Conservation (phyloP, 129 eudicot species). For the Flaveria trinervia region DNA sequence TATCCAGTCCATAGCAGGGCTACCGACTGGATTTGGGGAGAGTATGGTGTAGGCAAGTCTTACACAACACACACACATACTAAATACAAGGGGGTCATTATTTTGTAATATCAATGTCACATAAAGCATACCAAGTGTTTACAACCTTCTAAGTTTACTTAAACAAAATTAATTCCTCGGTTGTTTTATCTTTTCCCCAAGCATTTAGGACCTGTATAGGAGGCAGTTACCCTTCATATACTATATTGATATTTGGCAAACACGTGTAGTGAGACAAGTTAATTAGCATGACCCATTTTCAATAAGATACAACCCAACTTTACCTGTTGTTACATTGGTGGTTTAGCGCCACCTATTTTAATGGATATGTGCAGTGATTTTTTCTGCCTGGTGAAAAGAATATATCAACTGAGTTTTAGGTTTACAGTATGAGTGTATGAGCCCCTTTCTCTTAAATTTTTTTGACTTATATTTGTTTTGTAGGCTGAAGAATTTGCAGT, state of each 20-base stretch:
- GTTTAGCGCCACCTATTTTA: background rate
- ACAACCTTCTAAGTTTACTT: background rate
- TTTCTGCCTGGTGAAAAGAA: too few relatives aligned
- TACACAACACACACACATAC: background rate
- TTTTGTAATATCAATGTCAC: too few relatives aligned
- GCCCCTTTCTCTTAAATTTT: background rate
- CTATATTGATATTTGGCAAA: too few relatives aligned
- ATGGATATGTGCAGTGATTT: too few relatives aligned
- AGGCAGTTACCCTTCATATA: background rate
- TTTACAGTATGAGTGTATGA: background rate
- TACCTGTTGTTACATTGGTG: background rate
- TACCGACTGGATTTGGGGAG: too few relatives aligned
- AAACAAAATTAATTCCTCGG: background rate
- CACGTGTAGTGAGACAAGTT: background rate
- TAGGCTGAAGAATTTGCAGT: slow-evolving; percentile 16
- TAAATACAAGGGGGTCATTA: background rate
- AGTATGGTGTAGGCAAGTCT: too few relatives aligned
- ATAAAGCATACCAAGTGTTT: background rate
- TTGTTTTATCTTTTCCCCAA: background rate
- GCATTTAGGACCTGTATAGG: background rate
- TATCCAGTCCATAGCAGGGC: too few relatives aligned
- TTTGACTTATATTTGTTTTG: slow-evolving; percentile 19
- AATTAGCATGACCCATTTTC: background rate
- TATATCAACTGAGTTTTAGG: too few relatives aligned
- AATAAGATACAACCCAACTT: background rate